These are phyloP conservation scores for Rickenella mellea DNA, from an alignment of 768 basidiomycete species.

Conservation along the genomic window DNA sequence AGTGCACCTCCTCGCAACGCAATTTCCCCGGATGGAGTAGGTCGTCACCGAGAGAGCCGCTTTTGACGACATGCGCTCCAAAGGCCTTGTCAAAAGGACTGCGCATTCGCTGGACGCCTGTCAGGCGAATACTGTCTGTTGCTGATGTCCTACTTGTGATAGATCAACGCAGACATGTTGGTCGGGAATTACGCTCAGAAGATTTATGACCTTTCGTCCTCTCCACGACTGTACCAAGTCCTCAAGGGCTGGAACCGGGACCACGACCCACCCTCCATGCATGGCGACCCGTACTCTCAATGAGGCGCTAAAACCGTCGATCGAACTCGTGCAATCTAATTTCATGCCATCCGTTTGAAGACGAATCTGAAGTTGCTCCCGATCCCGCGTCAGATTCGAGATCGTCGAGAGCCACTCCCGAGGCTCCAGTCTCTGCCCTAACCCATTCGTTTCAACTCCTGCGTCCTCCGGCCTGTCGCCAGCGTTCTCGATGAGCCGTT, in stretches of 20 bases:
- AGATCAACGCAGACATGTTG: constrained; percentile 91
- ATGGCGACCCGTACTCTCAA: constrained; percentile 89
- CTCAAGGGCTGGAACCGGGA: constrained; percentile 90
- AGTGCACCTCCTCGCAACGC: constrained; percentile 98
- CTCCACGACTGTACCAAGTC: constrained; percentile 92
- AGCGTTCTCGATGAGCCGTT: constrained; percentile 85
- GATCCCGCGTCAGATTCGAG: constrained; percentile 21
- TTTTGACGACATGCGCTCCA: constrained; percentile 95
- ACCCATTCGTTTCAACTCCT: constrained; percentile 32
- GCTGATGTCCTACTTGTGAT: constrained; percentile 93
- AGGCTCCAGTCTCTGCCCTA: constrained; percentile 32
- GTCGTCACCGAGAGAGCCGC: constrained; percentile 98
- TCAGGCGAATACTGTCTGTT: constrained; percentile 97
- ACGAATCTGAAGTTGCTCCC: constrained; percentile 45
- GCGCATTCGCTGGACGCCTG: constrained; percentile 95
- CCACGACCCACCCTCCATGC: constrained; percentile 91
- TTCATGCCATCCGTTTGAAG: constrained; percentile 96
- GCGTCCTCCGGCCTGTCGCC: constrained; percentile 53
- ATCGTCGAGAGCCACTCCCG: constrained; percentile 25
- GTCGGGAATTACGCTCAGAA: constrained; percentile 89
- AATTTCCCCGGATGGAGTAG: constrained; percentile 96
- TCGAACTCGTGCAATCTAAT: constrained; percentile 72
- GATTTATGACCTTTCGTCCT: constrained; percentile 94
- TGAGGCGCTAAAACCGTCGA: constrained; percentile 83
- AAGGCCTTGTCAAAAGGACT: constrained; percentile 91